These are phyloP conservation scores for Cylindricascospora bacillispora DNA, from an alignment of 1,139 yeast species.

Conservation along the genomic window DNA sequence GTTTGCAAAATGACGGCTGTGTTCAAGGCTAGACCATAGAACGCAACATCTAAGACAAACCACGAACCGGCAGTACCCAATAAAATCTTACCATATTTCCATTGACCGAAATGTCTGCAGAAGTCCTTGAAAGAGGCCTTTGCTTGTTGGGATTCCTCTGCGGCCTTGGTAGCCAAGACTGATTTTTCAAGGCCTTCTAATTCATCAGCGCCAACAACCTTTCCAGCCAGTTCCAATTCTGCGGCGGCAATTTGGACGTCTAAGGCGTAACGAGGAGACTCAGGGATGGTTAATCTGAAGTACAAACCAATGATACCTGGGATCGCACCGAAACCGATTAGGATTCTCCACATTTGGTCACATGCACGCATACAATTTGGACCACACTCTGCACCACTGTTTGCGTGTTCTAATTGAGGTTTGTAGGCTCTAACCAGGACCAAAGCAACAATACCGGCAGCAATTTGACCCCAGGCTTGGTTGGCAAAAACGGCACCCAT, in stretches of 20 bases:
- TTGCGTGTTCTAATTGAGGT: conserved; percentile 38
- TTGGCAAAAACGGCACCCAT: conserved; percentile 90
- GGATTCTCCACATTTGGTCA: conserved; percentile 90
- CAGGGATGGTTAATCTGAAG: conserved; percentile 86
- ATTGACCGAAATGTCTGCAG: conserved; percentile 61
- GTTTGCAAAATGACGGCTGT: conserved; percentile 70
- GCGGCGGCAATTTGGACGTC: conserved; percentile 39
- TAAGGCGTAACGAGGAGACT: conserved; percentile 79
- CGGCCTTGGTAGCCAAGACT: conserved; percentile 33
- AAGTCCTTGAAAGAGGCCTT: conserved; percentile 46
- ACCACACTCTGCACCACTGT: conserved; percentile 44
- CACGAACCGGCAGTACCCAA: conserved; percentile 94
- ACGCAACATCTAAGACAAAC: conserved; percentile 93
- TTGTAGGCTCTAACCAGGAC: conserved; percentile 64
- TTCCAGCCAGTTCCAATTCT: conserved; percentile 29
- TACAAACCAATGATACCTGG: conserved; percentile 76
- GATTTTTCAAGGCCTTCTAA: conserved; percentile 30
- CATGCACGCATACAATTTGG: conserved; percentile 57
- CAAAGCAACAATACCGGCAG: conserved; percentile 75
- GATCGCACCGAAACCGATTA: conserved; percentile 78
- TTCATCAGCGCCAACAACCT: conserved; percentile 21
- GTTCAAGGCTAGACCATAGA: conserved; percentile 79
- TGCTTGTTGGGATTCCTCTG: conserved; percentile 30
- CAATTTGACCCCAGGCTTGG: conserved; percentile 84
- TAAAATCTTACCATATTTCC: conserved; percentile 78